Evolutionary conservation across 2,329 filamentous ascomycete genomes (phyloP).

Genomic region (Septoria linicola): DNA sequence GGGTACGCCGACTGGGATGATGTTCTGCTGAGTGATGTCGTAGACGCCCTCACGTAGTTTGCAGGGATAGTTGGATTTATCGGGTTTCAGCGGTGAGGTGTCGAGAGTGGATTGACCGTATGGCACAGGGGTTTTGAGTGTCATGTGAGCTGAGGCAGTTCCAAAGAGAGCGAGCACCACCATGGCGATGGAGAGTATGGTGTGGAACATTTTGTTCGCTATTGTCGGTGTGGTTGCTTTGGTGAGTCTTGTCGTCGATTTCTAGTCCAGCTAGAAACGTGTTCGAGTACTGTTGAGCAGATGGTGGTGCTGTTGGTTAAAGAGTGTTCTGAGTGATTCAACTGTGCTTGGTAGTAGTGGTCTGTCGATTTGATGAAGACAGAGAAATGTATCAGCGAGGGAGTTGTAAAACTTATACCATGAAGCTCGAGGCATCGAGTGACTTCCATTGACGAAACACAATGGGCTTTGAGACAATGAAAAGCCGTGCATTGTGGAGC

Average conservation of each 20-base stretch:
- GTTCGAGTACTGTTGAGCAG: conserved; percentile 17
- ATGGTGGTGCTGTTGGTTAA: conserved; percentile 9
- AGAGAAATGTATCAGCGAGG: conserved; percentile 10
- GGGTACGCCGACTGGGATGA: conserved; percentile 61
- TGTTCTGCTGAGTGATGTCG: conserved; percentile 55
- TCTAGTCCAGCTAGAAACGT: conserved; percentile 28
- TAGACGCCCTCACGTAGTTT: conserved; percentile 54
- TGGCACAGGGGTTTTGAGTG: conserved; percentile 67
- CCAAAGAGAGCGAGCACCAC: conserved; percentile 40
- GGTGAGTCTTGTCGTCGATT: conserved; percentile 5
- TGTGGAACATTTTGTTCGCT: conserved; percentile 18
- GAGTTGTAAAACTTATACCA: conserved; percentile 14
- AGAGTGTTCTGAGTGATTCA: conserved; percentile 14
- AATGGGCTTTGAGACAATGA: conserved; percentile 19
- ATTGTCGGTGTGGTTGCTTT: conserved; percentile 9
- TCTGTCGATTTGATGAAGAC: conserved; percentile 7
- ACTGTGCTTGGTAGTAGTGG: conserved; percentile 3
- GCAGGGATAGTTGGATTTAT: conserved; percentile 74
- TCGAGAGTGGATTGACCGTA: conserved; percentile 55
- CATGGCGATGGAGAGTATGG: conserved; percentile 10
- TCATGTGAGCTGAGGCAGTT: conserved; percentile 69
- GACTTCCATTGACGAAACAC: conserved; percentile 19
- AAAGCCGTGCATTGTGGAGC: conserved; percentile 1
- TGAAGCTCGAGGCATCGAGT: conserved; percentile 12
- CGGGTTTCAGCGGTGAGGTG: conserved; percentile 65